A percentile compares a stretch with the other conserved stretches of the same genome.
phyloP scores from a whole-genome alignment of 768 basidiomycete species.

The Auriculariales sp. region DNA sequence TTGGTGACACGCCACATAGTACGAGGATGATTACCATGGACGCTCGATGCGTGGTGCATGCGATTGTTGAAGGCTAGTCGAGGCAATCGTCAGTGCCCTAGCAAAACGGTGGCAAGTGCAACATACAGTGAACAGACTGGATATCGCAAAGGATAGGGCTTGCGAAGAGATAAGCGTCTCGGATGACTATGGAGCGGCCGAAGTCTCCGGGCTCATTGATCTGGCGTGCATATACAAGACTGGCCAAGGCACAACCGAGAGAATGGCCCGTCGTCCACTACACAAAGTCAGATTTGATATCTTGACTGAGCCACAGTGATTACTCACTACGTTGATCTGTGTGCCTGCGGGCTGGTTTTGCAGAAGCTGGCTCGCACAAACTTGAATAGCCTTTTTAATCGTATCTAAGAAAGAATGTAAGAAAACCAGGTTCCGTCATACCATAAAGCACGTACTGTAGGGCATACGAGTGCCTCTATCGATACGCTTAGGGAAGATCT shows the following conservation, averaged over 20 bases:
- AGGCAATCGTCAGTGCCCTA: background rate
- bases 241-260: slow-evolving; percentile 10
- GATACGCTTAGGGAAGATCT: slow-evolving; percentile 9
- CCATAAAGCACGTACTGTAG: slow-evolving; percentile 2
- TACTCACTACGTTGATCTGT: slow-evolving; percentile 8
- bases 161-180: slow-evolving; percentile 11
- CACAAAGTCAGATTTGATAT: background rate
- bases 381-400: slow-evolving; percentile 9
- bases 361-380: slow-evolving; percentile 7
- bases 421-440: background rate
- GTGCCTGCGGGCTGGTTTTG: slow-evolving; percentile 7
- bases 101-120: background rate
- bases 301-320: background rate
- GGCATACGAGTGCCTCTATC: slow-evolving; percentile 8
- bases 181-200: slow-evolving; percentile 5
- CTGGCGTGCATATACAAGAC: slow-evolving; percentile 10
- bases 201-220: slow-evolving; percentile 10
- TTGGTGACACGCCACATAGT: slow-evolving; percentile 12
- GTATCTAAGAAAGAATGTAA: slow-evolving; percentile 2
- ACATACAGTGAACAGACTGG: slow-evolving; percentile 8
- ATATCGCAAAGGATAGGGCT: slow-evolving; percentile 12
- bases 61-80: slow-evolving; percentile 10
- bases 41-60: slow-evolving; percentile 6
- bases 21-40: slow-evolving; percentile 6
- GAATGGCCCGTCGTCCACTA: slow-evolving; percentile 11